A percentile compares a stretch with the other conserved stretches of the same genome.
Evolutionary conservation across 495 filamentous ascomycete species (phyloP).

Genomic region (Collariella sp.): DNA sequence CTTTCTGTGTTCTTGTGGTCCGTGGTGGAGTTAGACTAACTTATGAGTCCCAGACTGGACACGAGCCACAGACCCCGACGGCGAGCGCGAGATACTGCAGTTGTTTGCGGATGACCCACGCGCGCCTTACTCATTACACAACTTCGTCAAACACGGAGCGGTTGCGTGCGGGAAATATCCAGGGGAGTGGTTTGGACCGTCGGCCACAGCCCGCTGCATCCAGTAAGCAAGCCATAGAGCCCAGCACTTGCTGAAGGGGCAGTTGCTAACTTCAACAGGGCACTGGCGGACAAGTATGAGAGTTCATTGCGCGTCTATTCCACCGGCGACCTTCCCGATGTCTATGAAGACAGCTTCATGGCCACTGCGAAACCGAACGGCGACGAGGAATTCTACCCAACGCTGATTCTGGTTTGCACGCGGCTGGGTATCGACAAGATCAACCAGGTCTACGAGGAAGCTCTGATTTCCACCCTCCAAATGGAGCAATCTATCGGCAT

Average conservation of each 20-base stretch:
- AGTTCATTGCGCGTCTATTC: slow-evolving; percentile 71
- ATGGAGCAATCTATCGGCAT: slow-evolving; percentile 90
- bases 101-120: slow-evolving; percentile 81
- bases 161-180: slow-evolving; percentile 86
- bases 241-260: no score
- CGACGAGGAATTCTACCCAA: slow-evolving; percentile 64
- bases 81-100: slow-evolving; percentile 66
- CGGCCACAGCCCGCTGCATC: slow-evolving; percentile 90
- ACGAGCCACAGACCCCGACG: slow-evolving; percentile 44
- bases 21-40: not conserved
- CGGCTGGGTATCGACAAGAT: slow-evolving; percentile 89
- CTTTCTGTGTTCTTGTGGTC: not conserved
- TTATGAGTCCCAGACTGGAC: slow-evolving; percentile 60
- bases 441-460: slow-evolving; percentile 86
- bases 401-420: slow-evolving; percentile 78
- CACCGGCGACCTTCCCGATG: slow-evolving; percentile 80
- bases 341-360: slow-evolving; percentile 84
- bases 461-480: slow-evolving; percentile 69
- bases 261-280: slow-evolving; percentile 39
- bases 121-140: slow-evolving; percentile 91
- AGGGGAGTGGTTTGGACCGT: slow-evolving; percentile 99
- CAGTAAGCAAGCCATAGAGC: slow-evolving; percentile 48
- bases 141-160: slow-evolving; percentile 84
- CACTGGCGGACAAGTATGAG: slow-evolving; percentile 54
- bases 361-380: slow-evolving; percentile 57